phyloP scores from a whole-genome alignment of 1,284 basidiomycete genomes.

The Cronartium quercuum region DNA sequence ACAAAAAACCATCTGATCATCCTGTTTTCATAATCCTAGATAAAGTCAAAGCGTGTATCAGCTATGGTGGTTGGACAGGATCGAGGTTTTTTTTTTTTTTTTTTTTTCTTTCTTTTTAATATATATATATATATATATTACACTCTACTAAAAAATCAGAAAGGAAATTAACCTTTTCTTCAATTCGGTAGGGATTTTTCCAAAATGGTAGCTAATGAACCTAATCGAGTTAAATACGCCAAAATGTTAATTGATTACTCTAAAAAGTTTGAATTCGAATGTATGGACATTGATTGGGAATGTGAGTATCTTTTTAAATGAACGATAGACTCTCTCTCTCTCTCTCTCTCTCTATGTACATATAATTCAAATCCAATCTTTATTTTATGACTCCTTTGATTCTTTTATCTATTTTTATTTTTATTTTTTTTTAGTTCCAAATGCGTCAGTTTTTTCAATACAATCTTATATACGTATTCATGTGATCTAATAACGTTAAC shows the following conservation, averaged over 20 bases:
- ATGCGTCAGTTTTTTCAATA: not conserved
- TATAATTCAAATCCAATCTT: no score
- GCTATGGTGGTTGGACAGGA: slow-evolving; percentile 30
- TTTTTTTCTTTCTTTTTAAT: no score
- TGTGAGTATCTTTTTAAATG: not conserved
- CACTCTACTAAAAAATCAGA: no score
- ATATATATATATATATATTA: no score
- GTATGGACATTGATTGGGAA: slow-evolving; percentile 24
- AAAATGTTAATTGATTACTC: slow-evolving; percentile 7
- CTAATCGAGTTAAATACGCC: slow-evolving; percentile 18
- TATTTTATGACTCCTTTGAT: no score
- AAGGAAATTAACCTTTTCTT: not conserved
- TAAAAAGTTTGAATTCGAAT: slow-evolving; percentile 4
- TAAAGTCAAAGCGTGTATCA: slow-evolving; percentile 14
- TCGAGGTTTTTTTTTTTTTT: slow-evolving; percentile 13
- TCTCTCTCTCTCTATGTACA: no score
- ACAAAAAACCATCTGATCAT: no score
- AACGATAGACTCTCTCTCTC: no score
- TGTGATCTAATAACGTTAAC: no score
- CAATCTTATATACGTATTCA: no score
- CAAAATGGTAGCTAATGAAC: not conserved
- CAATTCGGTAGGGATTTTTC: slow-evolving; percentile 20
- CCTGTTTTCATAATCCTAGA: slow-evolving; percentile 6
- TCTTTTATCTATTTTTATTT: no score
- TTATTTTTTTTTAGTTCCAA: not conserved